Evolutionary conservation across 2,329 filamentous ascomycete species (phyloP).

Genomic region (Aplosporella prunicola): DNA sequence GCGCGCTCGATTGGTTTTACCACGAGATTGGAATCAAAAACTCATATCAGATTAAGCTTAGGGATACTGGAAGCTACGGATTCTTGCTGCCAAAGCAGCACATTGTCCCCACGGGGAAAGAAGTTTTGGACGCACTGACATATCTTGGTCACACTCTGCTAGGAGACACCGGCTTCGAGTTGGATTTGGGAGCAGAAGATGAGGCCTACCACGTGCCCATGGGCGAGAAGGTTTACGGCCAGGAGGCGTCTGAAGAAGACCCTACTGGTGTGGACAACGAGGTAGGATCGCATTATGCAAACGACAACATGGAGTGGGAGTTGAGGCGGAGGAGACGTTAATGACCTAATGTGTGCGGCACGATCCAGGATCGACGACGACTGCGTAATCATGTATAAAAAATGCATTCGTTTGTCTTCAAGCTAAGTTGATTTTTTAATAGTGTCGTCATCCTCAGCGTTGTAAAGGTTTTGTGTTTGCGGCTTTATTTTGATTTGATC

Average conservation of each 20-base stretch:
- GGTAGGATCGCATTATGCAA: conserved; percentile 3
- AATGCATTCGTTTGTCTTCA: no score
- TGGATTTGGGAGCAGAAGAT: background rate
- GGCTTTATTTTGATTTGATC: no score
- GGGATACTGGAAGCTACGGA: conserved; percentile 89
- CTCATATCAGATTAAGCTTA: conserved; percentile 87
- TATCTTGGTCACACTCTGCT: conserved; percentile 76
- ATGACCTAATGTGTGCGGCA: background rate
- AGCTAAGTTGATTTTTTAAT: no score
- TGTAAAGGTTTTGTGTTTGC: no score
- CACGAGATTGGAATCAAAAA: conserved; percentile 73
- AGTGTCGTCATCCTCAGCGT: no score
- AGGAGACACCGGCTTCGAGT: conserved; percentile 28
- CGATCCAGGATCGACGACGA: no score
- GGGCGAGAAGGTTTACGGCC: background rate
- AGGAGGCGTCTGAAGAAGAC: conserved; percentile 5
- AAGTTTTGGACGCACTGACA: conserved; percentile 72
- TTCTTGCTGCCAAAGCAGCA: conserved; percentile 81
- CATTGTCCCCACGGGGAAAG: conserved; percentile 82
- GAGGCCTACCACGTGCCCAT: background rate
- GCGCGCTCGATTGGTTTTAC: conserved; percentile 91
- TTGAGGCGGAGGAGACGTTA: conserved; percentile 12
- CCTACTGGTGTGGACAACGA: conserved; percentile 4
- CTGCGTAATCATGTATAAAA: no score
- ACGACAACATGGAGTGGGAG: conserved; percentile 10